Evolutionary conservation across 495 filamentous ascomycete genomes (phyloP).

Genomic region (Aspergillus taichungensis): DNA sequence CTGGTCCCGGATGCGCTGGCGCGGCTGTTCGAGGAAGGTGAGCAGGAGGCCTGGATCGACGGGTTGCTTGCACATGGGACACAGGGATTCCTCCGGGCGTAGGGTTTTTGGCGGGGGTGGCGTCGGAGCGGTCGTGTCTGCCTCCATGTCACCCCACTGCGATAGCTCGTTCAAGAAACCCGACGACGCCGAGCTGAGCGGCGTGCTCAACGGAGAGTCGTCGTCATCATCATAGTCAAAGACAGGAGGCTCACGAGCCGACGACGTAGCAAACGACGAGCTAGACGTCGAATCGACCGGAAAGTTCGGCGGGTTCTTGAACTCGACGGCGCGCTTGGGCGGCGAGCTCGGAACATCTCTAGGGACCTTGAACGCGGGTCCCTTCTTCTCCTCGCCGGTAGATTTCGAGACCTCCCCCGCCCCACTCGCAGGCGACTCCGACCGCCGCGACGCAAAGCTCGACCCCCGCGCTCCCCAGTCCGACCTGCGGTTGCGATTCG

Average conservation of each 20-base stretch:
- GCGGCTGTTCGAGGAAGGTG: constrained; percentile 34
- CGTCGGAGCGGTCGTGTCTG: background rate
- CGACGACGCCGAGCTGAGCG: constrained; percentile 10
- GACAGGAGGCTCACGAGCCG: constrained; percentile 4
- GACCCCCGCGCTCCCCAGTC: constrained; percentile 8
- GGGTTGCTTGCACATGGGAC: constrained; percentile 59
- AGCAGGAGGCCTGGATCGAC: constrained; percentile 47
- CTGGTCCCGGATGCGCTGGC: constrained; percentile 54
- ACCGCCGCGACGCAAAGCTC: constrained; percentile 9
- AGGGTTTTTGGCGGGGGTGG: background rate
- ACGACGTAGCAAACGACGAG: constrained; percentile 15
- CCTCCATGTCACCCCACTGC: background rate
- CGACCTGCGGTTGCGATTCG: constrained; percentile 6
- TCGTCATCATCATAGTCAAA: constrained; percentile 16
- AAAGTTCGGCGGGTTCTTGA: constrained; percentile 18
- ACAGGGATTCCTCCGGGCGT: constrained; percentile 22
- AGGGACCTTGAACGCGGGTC: constrained; percentile 20
- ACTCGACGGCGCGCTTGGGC: constrained; percentile 9
- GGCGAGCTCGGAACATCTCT: constrained; percentile 12
- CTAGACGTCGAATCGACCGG: constrained; percentile 13
- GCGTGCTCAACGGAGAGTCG: constrained; percentile 13
- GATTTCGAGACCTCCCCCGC: background rate
- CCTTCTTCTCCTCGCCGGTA: constrained; percentile 4
- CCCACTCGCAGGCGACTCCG: constrained; percentile 4
- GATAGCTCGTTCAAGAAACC: background rate